These are phyloP conservation scores for Lipomyces kockii DNA, from an alignment of 805 yeast genomes.

Conservation along the genomic window DNA sequence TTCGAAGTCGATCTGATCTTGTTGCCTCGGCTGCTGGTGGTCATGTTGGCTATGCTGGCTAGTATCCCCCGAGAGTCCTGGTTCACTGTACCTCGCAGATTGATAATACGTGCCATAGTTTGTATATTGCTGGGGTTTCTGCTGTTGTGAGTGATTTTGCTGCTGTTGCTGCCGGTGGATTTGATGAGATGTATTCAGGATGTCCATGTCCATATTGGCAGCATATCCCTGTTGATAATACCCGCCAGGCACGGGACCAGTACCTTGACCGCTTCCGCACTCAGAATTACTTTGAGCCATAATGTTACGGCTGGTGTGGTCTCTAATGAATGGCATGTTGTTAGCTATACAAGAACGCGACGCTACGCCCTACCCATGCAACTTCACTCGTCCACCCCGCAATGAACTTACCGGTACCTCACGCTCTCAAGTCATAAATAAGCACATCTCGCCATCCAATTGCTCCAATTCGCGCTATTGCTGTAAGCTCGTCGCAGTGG, in stretches of 20 bases:
- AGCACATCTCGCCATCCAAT: neutral
- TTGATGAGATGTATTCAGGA: neutral
- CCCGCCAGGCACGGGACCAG: neutral
- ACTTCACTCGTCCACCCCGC: too few relatives aligned
- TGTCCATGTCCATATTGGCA: neutral
- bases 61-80: neutral
- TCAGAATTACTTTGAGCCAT: neutral
- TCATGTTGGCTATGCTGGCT: constrained; percentile 6
- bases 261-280: neutral
- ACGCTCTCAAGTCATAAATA: neutral
- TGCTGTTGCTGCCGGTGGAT: constrained; percentile 12
- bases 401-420: neutral
- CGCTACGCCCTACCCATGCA: neutral
- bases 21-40: constrained; percentile 12
- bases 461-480: neutral
- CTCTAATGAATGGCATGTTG: neutral
- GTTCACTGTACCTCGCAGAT: constrained; percentile 5
- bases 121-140: constrained; percentile 10
- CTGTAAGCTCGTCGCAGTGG: neutral
- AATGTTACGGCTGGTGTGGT: neutral
- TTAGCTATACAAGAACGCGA: neutral
- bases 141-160: constrained; percentile 4
- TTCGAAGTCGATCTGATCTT: constrained; percentile 14
- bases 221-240: neutral
- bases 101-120: constrained; percentile 11